These are phyloP conservation scores for Cercospora sp. DNA, from an alignment of 2,329 filamentous ascomycete species.

Conservation along the genomic window DNA sequence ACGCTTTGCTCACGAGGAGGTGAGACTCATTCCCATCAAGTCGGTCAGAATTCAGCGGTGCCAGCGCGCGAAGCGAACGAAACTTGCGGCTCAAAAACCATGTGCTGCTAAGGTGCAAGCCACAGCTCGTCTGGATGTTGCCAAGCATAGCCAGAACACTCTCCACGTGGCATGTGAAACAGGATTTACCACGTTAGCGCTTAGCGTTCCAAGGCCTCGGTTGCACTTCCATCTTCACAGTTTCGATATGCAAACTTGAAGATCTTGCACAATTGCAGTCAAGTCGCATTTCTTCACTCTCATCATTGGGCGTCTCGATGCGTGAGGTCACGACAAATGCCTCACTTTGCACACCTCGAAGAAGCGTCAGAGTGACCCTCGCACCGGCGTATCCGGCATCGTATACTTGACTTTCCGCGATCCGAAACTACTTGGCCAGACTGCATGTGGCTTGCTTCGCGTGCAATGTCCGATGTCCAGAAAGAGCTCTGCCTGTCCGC, in stretches of 20 bases:
- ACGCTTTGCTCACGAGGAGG: neutral
- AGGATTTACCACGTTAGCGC: neutral
- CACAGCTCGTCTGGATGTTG: neutral
- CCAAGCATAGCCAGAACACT: neutral
- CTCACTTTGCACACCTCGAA: neutral
- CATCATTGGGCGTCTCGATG: neutral
- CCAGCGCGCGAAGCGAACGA: neutral
- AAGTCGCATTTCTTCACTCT: neutral
- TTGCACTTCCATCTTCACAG: neutral
- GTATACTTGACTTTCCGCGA: neutral
- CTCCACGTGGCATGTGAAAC: neutral
- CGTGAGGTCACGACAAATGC: neutral
- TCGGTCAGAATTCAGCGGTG: neutral
- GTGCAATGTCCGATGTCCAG: neutral
- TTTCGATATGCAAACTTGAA: neutral
- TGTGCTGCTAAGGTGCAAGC: neutral
- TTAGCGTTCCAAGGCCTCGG: neutral
- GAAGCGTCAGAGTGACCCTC: neutral
- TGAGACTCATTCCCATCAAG: neutral
- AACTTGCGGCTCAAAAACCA: neutral
- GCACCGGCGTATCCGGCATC: neutral
- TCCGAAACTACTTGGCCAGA: constrained; percentile 2
- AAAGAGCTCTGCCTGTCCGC: neutral
- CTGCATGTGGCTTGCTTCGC: constrained; percentile 8
- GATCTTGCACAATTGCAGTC: neutral